phyloP scores from a whole-genome alignment of 768 basidiomycete genomes.

The Suillus placidus region DNA sequence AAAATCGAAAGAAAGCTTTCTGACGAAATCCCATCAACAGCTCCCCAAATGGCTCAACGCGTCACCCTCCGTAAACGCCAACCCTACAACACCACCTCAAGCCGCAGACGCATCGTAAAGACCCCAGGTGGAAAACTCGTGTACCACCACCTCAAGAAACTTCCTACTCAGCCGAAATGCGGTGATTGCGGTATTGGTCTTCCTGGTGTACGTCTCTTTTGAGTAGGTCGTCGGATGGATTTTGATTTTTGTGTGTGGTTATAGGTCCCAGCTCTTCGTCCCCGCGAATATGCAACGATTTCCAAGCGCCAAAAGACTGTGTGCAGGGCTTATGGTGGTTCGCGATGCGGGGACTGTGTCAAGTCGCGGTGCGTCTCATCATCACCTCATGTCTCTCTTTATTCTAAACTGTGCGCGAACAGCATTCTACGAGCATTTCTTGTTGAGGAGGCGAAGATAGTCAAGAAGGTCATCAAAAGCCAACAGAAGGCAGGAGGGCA shows the following conservation, averaged over 20 bases:
- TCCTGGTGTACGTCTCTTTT: constrained; percentile 76
- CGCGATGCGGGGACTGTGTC: constrained; percentile 94
- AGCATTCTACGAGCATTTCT: constrained; percentile 98
- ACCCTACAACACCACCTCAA: constrained; percentile 97
- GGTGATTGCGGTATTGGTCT: constrained; percentile 97
- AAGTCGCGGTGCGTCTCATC: constrained; percentile 76
- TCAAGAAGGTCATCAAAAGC: constrained; percentile 98
- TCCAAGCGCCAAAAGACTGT: constrained; percentile 99
- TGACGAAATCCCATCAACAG: constrained; percentile 13
- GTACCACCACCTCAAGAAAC: constrained; percentile 98
- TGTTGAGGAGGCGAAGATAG: constrained; percentile 99
- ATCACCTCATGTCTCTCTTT: neutral
- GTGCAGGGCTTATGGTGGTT: constrained; percentile 94
- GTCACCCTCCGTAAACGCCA: constrained; percentile 99
- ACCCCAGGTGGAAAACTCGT: constrained; percentile 98
- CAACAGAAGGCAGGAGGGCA: constrained; percentile 49
- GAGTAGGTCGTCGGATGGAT: neutral
- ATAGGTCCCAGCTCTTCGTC: constrained; percentile 93
- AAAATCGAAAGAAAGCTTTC: neutral
- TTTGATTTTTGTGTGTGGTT: constrained; percentile 6
- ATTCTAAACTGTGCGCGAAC: neutral
- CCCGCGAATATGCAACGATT: constrained; percentile 92
- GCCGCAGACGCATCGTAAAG: constrained; percentile 93
- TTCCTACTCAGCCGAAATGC: constrained; percentile 89
- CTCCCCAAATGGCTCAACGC: constrained; percentile 87